Evolutionary conservation across 257 asterid genomes (phyloP), one percentile per base, ranked within the genome.

Genomic region (Nicotiana attenuata): DNA sequence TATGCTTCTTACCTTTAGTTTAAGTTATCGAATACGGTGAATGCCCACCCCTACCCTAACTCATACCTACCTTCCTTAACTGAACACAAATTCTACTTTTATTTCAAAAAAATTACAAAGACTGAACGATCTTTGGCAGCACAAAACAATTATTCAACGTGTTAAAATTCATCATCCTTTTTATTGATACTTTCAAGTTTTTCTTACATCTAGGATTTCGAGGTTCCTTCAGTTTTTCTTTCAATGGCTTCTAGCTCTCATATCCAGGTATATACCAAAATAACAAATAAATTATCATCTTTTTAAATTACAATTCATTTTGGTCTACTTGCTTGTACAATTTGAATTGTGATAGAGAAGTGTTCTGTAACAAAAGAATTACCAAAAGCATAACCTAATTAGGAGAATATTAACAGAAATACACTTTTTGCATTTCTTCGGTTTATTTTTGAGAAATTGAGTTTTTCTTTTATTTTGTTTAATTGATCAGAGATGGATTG

Each of bases 401-500:
- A 41, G 56, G 59, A 0, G 78, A 71, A 13, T 26, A 26, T 26
- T 26, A 26, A 26, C 28, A 26, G 28, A 26, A 26, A 9, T 45
- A 47, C 7, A 20, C 20, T 45, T 14, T 17, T 56, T 16, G 26
- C 8, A 17, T 53, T 7, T 22, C 55, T 14, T 33, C 6, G 52
- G 35, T 35, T 80, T 3, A 60, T 3, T 22, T 35, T 77, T 75
- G 81, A 82, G 78, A 19, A 65, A 78, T 79, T 14, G 22, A 20
- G 38, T 2, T 69, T 69, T 55, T 47, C 64, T 5, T 47, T 81
- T 22, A n/a, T 4, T 35, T 77, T 65, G 52, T 78, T 77, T 55
- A 83, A 77, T 82, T 81, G 45, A 66, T 33, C 83, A 92, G 98
- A 38, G 96, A 88, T 35, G 97, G 98, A 38, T 88, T 95, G 83